Evolutionary conservation across 331 rosid genomes (phyloP), one percentile per base, ranked within the genome.

Genomic region (Cydonia oblonga): DNA sequence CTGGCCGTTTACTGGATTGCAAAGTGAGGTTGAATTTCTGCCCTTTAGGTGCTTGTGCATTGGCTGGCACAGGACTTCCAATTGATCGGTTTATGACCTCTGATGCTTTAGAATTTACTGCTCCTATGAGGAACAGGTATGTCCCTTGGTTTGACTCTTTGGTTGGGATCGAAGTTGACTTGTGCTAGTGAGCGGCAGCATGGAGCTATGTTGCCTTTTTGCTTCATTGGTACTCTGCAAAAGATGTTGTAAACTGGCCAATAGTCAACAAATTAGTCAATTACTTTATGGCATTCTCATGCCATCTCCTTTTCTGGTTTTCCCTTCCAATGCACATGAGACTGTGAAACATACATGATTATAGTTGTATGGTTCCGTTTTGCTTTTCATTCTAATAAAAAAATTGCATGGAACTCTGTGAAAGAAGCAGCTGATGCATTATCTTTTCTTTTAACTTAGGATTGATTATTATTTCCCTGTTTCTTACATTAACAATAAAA

Each of bases 51-150:
- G 97, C 96, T 69, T 93, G 98, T 86, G 98, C 98, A 20, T 72
- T 93, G 85, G 98, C 98, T 3, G 96, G 98, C 79, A 91, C 97
- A 19, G 98, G 98, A 69, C 97, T 93, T 51, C 97, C 98, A 19
- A 93, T 93, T 23, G 97, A 93, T 64, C 87, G 98, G 32, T 91
- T 91, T 84, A 91, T 93, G 98, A 93, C 98, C 56, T 87, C 98
- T 14, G 77, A 84, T 9, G 96, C 90, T 64, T 75, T 93, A 74
- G 91, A 87, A 64, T 93, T 93, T 79, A 81, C 97, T 15, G 96
- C 89, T 74, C 98, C 97, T 19, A 14, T 91, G 96, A 86, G 92
- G 81, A 93, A 93, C 80, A 93, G 98, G 98, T 89, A 86, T 75
- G 3, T 44, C 29, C 56, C 66, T 80, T 10, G 66, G 42, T 14